Conservation (phyloP, 257 asterid genomes). For the Salvia rosmarinus region DNA sequence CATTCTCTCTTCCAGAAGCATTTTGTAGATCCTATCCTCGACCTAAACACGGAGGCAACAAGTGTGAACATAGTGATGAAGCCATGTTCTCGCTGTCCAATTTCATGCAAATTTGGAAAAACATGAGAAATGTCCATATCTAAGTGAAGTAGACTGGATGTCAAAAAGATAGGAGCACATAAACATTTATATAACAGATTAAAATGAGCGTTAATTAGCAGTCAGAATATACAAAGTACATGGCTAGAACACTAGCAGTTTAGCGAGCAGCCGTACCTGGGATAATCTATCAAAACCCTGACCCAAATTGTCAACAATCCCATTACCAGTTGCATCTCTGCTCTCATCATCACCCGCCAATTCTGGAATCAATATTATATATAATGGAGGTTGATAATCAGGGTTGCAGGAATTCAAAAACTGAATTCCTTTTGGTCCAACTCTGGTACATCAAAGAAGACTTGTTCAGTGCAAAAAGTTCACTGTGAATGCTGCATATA, state of each 20-base stretch:
- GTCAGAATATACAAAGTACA: neutral
- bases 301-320: constrained; percentile 42
- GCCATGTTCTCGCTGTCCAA: constrained; percentile 20
- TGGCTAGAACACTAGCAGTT: constrained; percentile 16
- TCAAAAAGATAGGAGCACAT: constrained; percentile 11
- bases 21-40: constrained; percentile 69
- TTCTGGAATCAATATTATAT: constrained; percentile 63
- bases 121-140: constrained; percentile 23
- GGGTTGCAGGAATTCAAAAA: constrained; percentile 85
- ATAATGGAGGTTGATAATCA: constrained; percentile 86
- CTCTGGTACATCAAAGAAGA: constrained; percentile 56
- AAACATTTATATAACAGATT: constrained; percentile 4
- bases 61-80: constrained; percentile 32
- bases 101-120: constrained; percentile 10
- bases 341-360: constrained; percentile 53
- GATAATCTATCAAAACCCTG: constrained; percentile 57
- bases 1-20: constrained; percentile 84
- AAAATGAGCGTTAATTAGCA: neutral
- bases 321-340: constrained; percentile 47
- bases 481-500: constrained; percentile 24
- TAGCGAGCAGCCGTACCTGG: constrained; percentile 46
- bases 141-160: constrained; percentile 18
- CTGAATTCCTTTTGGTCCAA: constrained; percentile 73
- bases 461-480: constrained; percentile 27
- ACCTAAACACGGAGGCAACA: constrained; percentile 50